Evolutionary conservation across 768 basidiomycete genomes (phyloP).

Genomic region (Mycena albidolilacea): DNA sequence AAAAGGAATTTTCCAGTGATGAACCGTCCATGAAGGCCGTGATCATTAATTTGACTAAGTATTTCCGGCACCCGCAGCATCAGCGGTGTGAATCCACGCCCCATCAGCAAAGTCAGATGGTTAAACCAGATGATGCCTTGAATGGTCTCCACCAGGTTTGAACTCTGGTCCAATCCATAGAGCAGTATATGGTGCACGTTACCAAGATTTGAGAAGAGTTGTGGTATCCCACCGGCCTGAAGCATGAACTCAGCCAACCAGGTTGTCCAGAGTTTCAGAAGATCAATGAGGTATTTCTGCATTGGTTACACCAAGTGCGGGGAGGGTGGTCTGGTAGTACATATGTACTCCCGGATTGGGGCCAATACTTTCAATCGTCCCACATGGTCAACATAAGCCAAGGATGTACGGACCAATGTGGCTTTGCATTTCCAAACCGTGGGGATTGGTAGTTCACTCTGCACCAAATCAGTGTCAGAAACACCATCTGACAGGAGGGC

Average conservation of each 20-base stretch:
- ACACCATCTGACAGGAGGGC: background rate
- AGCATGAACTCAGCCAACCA: background rate
- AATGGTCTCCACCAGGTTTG: background rate
- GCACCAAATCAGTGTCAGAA: background rate
- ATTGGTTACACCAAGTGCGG: background rate
- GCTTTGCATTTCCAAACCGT: too few species aligned
- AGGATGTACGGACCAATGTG: too few species aligned
- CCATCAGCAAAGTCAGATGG: conserved; percentile 1
- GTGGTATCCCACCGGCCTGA: background rate
- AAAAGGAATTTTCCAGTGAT: conserved; percentile 10
- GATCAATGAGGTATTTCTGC: background rate
- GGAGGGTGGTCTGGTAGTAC: background rate
- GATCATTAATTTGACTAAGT: background rate
- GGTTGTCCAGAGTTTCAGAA: conserved; percentile 2
- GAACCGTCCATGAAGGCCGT: conserved; percentile 1
- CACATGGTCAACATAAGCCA: too few species aligned
- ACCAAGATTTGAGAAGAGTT: background rate
- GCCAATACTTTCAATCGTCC: too few species aligned
- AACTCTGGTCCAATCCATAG: background rate
- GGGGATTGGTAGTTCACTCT: too few species aligned
- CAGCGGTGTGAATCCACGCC: conserved; percentile 4
- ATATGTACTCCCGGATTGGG: too few species aligned
- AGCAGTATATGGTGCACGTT: background rate
- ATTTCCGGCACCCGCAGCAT: background rate
- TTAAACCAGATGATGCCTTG: background rate